Percentiles rank a stretch among this genome's conserved stretches.
These are phyloP conservation scores for Stentor coeruleus DNA, from an alignment of 73 alveolate species.

Conservation along the genomic window DNA sequence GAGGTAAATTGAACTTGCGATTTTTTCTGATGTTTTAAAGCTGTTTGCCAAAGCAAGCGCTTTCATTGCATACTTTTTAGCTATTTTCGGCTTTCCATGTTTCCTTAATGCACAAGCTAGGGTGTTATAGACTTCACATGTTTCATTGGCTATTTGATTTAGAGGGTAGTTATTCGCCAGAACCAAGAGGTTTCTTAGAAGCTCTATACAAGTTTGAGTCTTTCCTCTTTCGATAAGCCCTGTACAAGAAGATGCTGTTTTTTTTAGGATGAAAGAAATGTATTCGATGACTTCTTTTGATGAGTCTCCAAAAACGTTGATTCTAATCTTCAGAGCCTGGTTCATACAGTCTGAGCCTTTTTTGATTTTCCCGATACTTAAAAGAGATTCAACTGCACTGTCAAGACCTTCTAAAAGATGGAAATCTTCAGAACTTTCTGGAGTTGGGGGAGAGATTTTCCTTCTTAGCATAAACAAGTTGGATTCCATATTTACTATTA, in stretches of 20 bases:
- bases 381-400: neutral
- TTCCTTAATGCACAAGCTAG: constrained; percentile 27
- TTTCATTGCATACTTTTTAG: constrained; percentile 54
- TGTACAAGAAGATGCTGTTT: neutral
- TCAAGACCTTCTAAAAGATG: constrained; percentile 22
- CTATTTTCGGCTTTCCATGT: constrained; percentile 36
- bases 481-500: too few relatives aligned
- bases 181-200: neutral
- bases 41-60: constrained; percentile 48
- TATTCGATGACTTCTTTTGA: neutral
- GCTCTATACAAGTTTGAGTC: neutral
- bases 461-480: neutral
- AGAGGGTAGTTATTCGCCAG: neutral
- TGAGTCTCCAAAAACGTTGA: neutral
- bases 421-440: neutral
- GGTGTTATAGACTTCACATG: neutral
- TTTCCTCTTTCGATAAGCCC: neutral
- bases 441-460: neutral
- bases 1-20: constrained; percentile 60
- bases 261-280: neutral
- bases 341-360: neutral
- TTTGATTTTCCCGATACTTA: neutral
- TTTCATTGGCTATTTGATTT: neutral
- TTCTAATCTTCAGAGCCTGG: constrained; percentile 5
- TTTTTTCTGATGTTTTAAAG: constrained; percentile 23